Evolutionary conservation across 2,329 filamentous ascomycete species (phyloP).

Genomic region (Apiospora malaysiana): DNA sequence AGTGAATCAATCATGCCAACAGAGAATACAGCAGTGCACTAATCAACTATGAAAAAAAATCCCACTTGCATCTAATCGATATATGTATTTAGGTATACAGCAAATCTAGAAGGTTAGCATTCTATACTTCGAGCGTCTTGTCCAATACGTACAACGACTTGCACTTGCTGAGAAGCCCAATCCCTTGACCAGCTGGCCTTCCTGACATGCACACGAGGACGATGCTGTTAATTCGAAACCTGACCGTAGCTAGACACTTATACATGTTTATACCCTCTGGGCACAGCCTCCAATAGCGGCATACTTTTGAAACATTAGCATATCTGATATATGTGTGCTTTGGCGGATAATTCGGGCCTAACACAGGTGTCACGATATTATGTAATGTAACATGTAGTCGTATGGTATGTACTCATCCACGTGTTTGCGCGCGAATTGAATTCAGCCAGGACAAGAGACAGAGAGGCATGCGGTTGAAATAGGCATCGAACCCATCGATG

Average conservation of each 20-base stretch:
- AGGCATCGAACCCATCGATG: not conserved
- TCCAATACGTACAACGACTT: no score
- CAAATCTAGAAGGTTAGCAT: no score
- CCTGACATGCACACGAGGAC: no score
- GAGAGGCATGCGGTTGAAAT: not conserved
- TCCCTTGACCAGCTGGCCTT: not conserved
- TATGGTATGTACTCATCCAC: not conserved
- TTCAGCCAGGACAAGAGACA: not conserved
- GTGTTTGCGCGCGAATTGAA: not conserved
- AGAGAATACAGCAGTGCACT: no score
- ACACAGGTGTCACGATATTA: not conserved
- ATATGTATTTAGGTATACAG: no score
- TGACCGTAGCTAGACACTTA: not conserved
- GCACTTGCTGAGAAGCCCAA: no score
- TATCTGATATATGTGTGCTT: conserved; percentile 7
- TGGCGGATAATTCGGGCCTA: not conserved
- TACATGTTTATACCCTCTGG: not conserved
- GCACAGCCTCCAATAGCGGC: not conserved
- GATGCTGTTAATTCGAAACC: not conserved
- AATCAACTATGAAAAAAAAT: no score
- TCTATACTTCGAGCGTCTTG: no score
- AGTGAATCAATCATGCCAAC: no score
- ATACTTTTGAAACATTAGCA: conserved; percentile 6
- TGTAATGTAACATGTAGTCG: not conserved
- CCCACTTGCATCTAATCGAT: no score